These are phyloP conservation scores for Hypomontagnella submonticulosa DNA, from an alignment of 495 filamentous ascomycete genomes.

Conservation along the genomic window DNA sequence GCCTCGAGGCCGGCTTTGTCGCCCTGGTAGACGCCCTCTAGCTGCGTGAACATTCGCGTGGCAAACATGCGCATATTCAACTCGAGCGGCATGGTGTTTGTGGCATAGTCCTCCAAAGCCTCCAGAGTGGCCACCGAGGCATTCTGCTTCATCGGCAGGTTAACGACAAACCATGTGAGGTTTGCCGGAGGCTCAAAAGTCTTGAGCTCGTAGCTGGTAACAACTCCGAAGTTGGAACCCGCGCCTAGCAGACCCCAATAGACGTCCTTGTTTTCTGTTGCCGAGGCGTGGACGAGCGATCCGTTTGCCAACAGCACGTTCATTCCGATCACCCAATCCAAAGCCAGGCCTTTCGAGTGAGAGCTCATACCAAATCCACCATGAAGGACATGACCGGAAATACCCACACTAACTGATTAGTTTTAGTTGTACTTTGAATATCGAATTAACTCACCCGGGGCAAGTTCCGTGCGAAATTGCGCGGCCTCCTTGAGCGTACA, in stretches of 20 bases:
- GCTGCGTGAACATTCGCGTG: constrained; percentile 52
- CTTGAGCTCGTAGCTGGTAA: constrained; percentile 53
- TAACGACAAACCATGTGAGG: constrained; percentile 54
- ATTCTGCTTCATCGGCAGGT: constrained; percentile 53
- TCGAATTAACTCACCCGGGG: constrained; percentile 50
- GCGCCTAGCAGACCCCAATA: constrained; percentile 60
- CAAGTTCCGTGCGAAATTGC: constrained; percentile 60
- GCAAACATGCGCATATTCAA: constrained; percentile 58
- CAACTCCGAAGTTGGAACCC: constrained; percentile 57
- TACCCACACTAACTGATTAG: constrained; percentile 52
- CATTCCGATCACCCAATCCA: constrained; percentile 57
- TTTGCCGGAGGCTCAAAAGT: constrained; percentile 57
- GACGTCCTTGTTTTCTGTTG: constrained; percentile 54
- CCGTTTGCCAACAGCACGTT: constrained; percentile 58
- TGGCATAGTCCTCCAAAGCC: constrained; percentile 54
- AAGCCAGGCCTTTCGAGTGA: constrained; percentile 55
- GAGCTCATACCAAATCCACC: constrained; percentile 60
- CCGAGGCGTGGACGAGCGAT: constrained; percentile 52
- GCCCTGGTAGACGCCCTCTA: constrained; percentile 58
- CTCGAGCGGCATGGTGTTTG: constrained; percentile 54
- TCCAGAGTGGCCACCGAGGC: constrained; percentile 46
- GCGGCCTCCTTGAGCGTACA: constrained; percentile 54
- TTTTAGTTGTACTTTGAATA: neutral
- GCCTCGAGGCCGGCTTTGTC: constrained; percentile 47
- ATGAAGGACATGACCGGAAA: constrained; percentile 58